Evolutionary conservation across 2,329 filamentous ascomycete species (phyloP), one percentile per base, ranked within the genome.

Genomic region (Thelonectria discophora): DNA sequence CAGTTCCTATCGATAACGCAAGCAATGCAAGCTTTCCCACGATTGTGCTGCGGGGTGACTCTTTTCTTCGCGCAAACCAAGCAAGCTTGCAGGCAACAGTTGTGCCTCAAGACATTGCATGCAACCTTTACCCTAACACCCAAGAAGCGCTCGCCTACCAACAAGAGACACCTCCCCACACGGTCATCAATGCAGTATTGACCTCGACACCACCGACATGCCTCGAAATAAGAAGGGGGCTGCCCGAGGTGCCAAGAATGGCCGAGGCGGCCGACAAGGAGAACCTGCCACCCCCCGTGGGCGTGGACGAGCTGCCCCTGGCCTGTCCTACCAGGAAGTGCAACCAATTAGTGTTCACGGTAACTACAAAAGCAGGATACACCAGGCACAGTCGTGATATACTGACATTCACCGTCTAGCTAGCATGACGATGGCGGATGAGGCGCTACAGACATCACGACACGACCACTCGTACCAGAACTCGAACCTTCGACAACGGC

Each of bases 371-470:
- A 7, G 11, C n/a, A 6, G 18, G n/a, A 17, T 27, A 40, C 27
- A 30, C 9, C 10, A 30, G 15, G 37, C 10, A 17, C 20, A 34
- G 15, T 32, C 39, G 43, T 42, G 24, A 24, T n/a, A 30, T 50
- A 55, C 58, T 68, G 55, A 70, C 45, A 21, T 8, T 6, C 55
- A 9, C 12, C 21, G 20, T 21, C 21, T 34, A 73, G 70, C 53
- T 58, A 69, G 65, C 10, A 71, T 76, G 10, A 75, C 71, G 37
- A 63, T 77, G 67, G 78, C 77, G 54, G 82, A 86, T 18, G 80
- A 85, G 69, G 84, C 82, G 59, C 76, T 80, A 55, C 80, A 83
- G 60, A 86, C 84, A 2, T 77, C 78, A 18, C 75, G 73, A 24
- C 80, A 82, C 54, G 80, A 82, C 51, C 76, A 77, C 34, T 77